A percentile compares a stretch with the other conserved stretches of the same genome.
These are phyloP conservation scores for Cucurbita pepo DNA, from an alignment of 306 rosid genomes.

Conservation along the genomic window DNA sequence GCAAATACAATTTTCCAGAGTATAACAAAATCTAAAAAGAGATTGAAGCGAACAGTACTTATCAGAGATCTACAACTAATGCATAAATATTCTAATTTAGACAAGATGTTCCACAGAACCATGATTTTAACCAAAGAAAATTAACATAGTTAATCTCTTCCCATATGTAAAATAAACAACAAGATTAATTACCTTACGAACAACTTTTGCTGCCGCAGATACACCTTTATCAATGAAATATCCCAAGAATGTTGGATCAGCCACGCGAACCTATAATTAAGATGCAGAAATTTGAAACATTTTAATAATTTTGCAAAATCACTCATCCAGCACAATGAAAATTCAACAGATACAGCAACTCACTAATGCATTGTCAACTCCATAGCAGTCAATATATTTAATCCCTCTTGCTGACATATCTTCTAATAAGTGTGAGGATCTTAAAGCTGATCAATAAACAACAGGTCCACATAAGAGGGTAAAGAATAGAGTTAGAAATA, in stretches of 20 bases:
- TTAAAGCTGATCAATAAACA: conserved; percentile 48
- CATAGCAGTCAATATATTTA: conserved; percentile 88
- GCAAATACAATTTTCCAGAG: background rate
- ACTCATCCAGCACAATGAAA: background rate
- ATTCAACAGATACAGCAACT: conserved; percentile 13
- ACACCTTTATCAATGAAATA: conserved; percentile 94
- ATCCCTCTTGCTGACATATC: conserved; percentile 88
- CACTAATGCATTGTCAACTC: conserved; percentile 95
- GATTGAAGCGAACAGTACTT: background rate
- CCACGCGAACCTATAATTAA: conserved; percentile 79
- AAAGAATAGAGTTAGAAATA: background rate
- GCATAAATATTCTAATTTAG: background rate
- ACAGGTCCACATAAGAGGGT: conserved; percentile 1
- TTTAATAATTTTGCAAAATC: background rate
- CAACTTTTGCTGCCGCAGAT: conserved; percentile 91
- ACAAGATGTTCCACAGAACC: background rate
- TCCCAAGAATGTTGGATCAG: conserved; percentile 91
- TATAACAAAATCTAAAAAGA: background rate
- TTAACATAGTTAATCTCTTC: background rate
- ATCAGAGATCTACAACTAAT: background rate
- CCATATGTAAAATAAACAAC: background rate
- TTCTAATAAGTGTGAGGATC: conserved; percentile 58
- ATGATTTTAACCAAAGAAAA: background rate
- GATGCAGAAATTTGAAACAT: background rate
- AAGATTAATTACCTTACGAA: conserved; percentile 59